These are phyloP conservation scores for Cardiosporidium cionae DNA, from an alignment of 169 alveolate genomes.

Conservation along the genomic window DNA sequence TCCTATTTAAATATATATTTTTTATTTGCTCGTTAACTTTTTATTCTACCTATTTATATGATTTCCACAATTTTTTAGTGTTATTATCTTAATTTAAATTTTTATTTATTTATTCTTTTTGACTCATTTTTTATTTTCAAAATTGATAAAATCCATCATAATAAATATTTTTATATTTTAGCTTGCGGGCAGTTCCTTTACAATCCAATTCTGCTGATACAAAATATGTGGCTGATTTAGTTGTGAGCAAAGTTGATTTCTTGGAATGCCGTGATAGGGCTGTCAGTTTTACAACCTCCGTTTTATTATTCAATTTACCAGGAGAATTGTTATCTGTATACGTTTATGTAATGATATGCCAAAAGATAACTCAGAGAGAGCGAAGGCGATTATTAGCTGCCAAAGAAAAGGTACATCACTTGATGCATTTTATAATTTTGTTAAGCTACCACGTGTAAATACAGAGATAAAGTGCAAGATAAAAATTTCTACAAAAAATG, in stretches of 20 bases:
- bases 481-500: no score
- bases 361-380: constrained; percentile 28
- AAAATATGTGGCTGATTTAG: constrained; percentile 16
- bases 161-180: no score
- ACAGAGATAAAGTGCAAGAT: no score
- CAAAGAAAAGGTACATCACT: constrained; percentile 29
- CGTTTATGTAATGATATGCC: constrained; percentile 4
- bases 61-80: background rate
- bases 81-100: background rate
- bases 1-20: no score
- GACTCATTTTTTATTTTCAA: background rate
- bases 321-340: constrained; percentile 26
- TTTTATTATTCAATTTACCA: constrained; percentile 17
- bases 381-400: constrained; percentile 11
- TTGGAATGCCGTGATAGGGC: constrained; percentile 20
- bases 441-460: no score
- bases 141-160: no score
- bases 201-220: constrained; percentile 21
- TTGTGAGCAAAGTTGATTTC: constrained; percentile 17
- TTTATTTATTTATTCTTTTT: background rate
- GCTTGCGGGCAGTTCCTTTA: constrained; percentile 20
- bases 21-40: background rate
- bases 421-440: no score
- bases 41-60: background rate
- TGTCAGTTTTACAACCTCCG: constrained; percentile 6